Evolutionary conservation across 495 filamentous ascomycete species (phyloP), one percentile per base, ranked within the genome.

Genomic region (Hypoxylon rickii): DNA sequence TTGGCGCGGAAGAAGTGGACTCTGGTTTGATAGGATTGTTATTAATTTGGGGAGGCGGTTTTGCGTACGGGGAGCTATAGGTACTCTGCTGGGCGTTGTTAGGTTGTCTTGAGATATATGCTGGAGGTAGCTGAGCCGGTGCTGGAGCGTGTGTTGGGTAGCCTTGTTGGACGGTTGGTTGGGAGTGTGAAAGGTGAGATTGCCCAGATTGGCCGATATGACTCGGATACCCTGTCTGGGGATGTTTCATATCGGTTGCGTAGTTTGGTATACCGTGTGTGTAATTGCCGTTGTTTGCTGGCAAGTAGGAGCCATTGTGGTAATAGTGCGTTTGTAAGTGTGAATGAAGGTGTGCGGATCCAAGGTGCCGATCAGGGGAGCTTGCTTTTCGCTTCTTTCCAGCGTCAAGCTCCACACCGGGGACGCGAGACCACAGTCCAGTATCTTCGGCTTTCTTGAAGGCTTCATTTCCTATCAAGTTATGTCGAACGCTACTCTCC

Each of bases 401-500:
- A 18, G 74, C 76, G 20, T 79, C 77, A 20, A 79, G 71, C 34
- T 78, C 76, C 12, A 79, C 70, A 10, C 77, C 77, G 4, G 77
- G 77, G 12, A 79, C 76, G 7, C 76, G 75, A 42, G 68, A 70
- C 77, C 77, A 79, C 32, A 78, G 65, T 31, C 76, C 74, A 1
- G 73, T 76, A 34, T 70, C 71, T 26, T 94, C 88, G 33, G 90
- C 88, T 67, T 96, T 95, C 66, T 82, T 80, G 70, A 98, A 98
- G 17, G 91, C 86, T 41, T 86, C 80, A 64, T 96, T 89, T 47
- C 94, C 91, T 26, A 90, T 89, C 19, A 98, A 80, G 54, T 98
- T 98, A 70, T 98, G 94, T 3, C 94, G 87, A 16, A 98, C 91
- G 73, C 91, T 96, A 58, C 92, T 96, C 65, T 97, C 93, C 94